Conservation (phyloP, 2,329 filamentous ascomycete genomes). For the Zymoseptoria passerinii region DNA sequence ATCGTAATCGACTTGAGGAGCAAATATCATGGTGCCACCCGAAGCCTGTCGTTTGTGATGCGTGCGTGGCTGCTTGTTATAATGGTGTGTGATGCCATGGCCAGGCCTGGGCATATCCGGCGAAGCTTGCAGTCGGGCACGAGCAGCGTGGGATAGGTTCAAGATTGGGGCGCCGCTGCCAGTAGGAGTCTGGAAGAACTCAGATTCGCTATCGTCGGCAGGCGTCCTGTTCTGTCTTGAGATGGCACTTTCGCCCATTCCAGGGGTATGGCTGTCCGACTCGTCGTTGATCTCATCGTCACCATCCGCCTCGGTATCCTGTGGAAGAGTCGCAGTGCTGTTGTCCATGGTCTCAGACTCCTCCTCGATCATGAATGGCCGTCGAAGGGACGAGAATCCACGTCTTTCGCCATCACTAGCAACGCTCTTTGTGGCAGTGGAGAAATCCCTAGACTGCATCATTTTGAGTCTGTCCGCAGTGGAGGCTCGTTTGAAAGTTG, state of each 20-base stretch:
- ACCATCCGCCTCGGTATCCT: conserved; percentile 72
- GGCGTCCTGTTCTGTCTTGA: conserved; percentile 24
- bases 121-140: conserved; percentile 19
- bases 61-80: conserved; percentile 15
- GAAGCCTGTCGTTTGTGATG: conserved; percentile 66
- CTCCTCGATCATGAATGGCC: conserved; percentile 41
- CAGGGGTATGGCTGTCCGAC: conserved; percentile 39
- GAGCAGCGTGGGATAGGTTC: conserved; percentile 20
- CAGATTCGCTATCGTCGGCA: conserved; percentile 29
- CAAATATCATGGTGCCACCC: conserved; percentile 76
- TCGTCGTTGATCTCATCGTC: conserved; percentile 87
- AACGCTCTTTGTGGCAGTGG: conserved; percentile 45
- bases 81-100: conserved; percentile 9
- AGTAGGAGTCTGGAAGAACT: conserved; percentile 38
- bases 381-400: conserved; percentile 29
- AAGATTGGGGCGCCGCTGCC: conserved; percentile 14
- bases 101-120: conserved; percentile 23
- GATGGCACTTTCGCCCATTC: conserved; percentile 25
- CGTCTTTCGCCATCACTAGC: conserved; percentile 48
- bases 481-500: conserved; percentile 45
- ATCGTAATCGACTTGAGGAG: conserved; percentile 43
- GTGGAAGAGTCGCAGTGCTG: conserved; percentile 39
- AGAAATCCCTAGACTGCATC: conserved; percentile 36
- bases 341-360: conserved; percentile 31
- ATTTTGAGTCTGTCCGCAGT: conserved; percentile 29